Evolutionary conservation across 2,329 filamentous ascomycete species (phyloP), one percentile per base, ranked within the genome.

Genomic region (Ophiostoma australiae): DNA sequence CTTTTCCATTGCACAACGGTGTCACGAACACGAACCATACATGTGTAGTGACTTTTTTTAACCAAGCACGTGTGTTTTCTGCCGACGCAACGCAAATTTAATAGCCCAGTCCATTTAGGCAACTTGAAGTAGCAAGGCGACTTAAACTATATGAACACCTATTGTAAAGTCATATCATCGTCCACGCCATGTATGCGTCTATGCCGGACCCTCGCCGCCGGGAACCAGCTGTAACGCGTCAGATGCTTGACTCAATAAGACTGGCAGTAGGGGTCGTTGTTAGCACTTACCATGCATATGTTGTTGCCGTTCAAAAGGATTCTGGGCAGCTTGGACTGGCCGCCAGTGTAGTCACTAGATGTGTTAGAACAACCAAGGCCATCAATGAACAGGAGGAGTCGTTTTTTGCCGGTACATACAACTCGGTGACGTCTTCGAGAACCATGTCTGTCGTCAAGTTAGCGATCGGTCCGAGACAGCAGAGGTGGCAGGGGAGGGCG

Each of bases 291-390:
- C 95, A 99, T 99, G 91, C 94, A 98, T 74, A 99, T 93, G 78
- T 98, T 98, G 83, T 99, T 99, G 71, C 95, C 95, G 78, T 99
- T 99, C 55, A 99, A 84, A 61, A 99, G 82, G 73, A 99, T 97
- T 85, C 98, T 98, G 69, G 93, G 87, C 58, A 99, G 87, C 80
- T 97, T 97, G 66, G 89, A 91, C 80, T 94, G 90, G 76, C 91
- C 89, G 73, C 94, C 94, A 5, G 90, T 90, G 82, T 97, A 97
- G 82, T 99, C 95, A 79, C 94, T 98, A 69, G 0, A 35, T 15
- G 27, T 20, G 66, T 52, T 35, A 33, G 6, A 69, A 20, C 4
- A 31, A 27, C 20, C 8, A 44, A n/a, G 10, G 5, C 3, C 3
- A 8, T 33, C 17, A 39, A 39, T 35, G 17, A 15, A 35, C 27